Conservation (phyloP, 1,284 basidiomycete genomes). For the Austroboletus niveus region DNA sequence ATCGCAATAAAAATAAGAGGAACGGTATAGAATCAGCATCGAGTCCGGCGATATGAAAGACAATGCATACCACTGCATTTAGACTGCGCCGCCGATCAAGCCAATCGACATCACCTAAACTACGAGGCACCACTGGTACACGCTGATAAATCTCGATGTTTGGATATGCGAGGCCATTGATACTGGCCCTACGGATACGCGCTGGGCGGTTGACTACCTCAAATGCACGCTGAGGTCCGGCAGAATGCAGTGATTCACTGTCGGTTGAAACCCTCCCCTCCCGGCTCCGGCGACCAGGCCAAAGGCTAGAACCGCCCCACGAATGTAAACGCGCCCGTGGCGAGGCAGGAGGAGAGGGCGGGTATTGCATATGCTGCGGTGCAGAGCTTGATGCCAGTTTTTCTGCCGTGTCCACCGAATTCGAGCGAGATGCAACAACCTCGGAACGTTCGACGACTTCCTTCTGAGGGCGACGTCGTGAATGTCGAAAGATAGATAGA, state of each 20-base stretch:
- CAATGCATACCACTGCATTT: slow-evolving; percentile 57
- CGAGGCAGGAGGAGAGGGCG: slow-evolving; percentile 44
- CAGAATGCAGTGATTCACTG: slow-evolving; percentile 45
- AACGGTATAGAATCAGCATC: slow-evolving; percentile 15
- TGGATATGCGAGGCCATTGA: slow-evolving; percentile 45
- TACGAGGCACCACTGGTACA: slow-evolving; percentile 42
- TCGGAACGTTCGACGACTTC: slow-evolving; percentile 23
- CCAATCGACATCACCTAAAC: slow-evolving; percentile 73
- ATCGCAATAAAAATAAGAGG: slow-evolving; percentile 6
- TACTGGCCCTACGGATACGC: slow-evolving; percentile 47
- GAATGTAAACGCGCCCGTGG: slow-evolving; percentile 50
- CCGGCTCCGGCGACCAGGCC: slow-evolving; percentile 39
- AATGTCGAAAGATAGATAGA: slow-evolving; percentile 29
- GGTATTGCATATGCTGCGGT: slow-evolving; percentile 39
- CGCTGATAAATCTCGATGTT: slow-evolving; percentile 37
- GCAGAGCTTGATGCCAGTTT: slow-evolving; percentile 40
- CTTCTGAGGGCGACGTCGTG: slow-evolving; percentile 13
- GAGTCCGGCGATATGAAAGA: slow-evolving; percentile 14
- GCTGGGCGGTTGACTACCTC: slow-evolving; percentile 70
- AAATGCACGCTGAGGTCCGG: slow-evolving; percentile 50
- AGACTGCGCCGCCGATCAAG: slow-evolving; percentile 65
- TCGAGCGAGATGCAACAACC: slow-evolving; percentile 29
- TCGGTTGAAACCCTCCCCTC: slow-evolving; percentile 50
- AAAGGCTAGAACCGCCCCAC: slow-evolving; percentile 50
- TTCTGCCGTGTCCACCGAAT: slow-evolving; percentile 48